Evolutionary conservation across 306 rosid species (phyloP).

Genomic region (Quercus alba): DNA sequence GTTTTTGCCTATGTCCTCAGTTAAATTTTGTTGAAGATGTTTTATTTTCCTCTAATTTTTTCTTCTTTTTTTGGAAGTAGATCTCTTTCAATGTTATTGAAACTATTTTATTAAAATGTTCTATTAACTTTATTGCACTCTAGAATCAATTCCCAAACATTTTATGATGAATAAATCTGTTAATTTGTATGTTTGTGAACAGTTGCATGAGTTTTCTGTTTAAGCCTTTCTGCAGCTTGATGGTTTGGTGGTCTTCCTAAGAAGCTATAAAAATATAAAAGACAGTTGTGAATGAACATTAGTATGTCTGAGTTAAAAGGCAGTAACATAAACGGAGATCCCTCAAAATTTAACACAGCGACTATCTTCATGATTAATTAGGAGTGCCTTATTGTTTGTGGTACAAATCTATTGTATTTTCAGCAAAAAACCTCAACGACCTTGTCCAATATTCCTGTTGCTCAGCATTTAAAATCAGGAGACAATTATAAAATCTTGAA

Average conservation of each 20-base stretch:
- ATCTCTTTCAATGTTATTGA: not conserved
- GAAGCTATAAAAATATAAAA: too few species aligned
- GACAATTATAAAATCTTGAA: too few species aligned
- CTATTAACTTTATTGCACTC: not conserved
- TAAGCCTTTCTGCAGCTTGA: not conserved
- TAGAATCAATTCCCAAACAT: not conserved
- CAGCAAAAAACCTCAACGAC: too few species aligned
- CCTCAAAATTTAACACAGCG: too few species aligned
- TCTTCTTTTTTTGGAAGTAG: not conserved
- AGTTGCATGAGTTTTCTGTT: not conserved
- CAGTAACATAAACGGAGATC: too few species aligned
- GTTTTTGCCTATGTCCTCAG: not conserved
- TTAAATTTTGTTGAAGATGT: conserved; percentile 13
- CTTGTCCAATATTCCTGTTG: too few species aligned
- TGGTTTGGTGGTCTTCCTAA: not conserved
- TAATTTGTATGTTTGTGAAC: not conserved
- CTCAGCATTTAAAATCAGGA: too few species aligned
- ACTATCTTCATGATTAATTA: too few species aligned
- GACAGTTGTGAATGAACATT: too few species aligned
- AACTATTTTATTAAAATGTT: not conserved
- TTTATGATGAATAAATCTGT: not conserved
- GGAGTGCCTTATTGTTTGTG: too few species aligned
- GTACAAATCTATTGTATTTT: too few species aligned
- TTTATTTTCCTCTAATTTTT: not conserved
- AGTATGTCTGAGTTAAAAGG: too few species aligned